phyloP scores from a whole-genome alignment of 805 yeast species.

The Blastobotrys muscicola region DNA sequence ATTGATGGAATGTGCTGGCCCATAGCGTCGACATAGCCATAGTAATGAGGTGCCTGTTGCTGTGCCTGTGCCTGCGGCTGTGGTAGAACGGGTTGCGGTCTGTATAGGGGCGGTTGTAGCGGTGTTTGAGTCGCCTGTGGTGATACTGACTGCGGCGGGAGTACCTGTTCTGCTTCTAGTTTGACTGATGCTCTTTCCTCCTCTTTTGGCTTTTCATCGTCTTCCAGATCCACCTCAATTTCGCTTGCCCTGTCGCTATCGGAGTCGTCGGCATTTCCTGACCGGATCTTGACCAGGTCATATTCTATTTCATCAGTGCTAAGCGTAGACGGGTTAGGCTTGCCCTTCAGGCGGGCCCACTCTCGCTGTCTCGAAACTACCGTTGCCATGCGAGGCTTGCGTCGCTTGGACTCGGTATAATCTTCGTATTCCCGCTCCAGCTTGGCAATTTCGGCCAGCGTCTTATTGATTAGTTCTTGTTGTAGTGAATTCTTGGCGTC shows the following conservation, averaged over 20 bases:
- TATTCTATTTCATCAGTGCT: constrained; percentile 10
- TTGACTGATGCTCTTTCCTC: constrained; percentile 1
- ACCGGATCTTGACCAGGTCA: constrained; percentile 10
- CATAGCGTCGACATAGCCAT: too few species aligned
- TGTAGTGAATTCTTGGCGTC: constrained; percentile 20
- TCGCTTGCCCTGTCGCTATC: too few species aligned
- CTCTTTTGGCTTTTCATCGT: constrained; percentile 6
- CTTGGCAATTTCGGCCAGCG: constrained; percentile 16
- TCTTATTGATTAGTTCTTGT: constrained; percentile 14
- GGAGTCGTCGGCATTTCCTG: constrained; percentile 1
- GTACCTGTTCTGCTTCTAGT: too few species aligned
- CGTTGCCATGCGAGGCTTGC: too few species aligned
- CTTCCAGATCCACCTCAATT: constrained; percentile 10
- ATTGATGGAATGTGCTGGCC: too few species aligned
- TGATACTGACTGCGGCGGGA: too few species aligned
- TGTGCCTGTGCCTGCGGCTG: too few species aligned
- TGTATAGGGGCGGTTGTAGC: too few species aligned
- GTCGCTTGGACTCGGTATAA: neutral
- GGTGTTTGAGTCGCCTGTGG: too few species aligned
- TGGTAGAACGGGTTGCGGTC: too few species aligned
- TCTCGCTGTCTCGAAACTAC: neutral
- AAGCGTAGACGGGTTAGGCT: neutral
- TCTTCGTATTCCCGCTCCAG: constrained; percentile 17
- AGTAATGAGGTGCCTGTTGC: too few species aligned
- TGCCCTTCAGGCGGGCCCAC: neutral